phyloP scores from a whole-genome alignment of 2,329 filamentous ascomycete species.

The Tolypocladium cylindrosporum region DNA sequence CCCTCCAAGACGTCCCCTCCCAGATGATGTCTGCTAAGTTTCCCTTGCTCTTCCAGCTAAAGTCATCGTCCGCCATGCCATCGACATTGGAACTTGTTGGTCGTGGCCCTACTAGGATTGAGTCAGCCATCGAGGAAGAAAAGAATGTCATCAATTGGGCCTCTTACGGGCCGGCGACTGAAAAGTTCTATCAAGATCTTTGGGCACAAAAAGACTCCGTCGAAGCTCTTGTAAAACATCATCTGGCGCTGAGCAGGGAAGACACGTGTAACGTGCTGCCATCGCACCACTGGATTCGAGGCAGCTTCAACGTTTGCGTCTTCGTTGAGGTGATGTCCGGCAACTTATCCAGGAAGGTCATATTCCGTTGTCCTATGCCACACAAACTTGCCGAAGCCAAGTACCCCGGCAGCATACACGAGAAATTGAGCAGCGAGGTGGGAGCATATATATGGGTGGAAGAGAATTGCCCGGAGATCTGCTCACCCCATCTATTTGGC shows the following conservation, averaged over 20 bases:
- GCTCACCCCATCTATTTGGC: slow-evolving; percentile 13
- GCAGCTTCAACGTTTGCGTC: slow-evolving; percentile 25
- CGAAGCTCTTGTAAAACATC: slow-evolving; percentile 10
- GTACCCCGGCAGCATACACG: slow-evolving; percentile 28
- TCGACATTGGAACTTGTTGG: background rate
- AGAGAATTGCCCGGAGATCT: slow-evolving; percentile 13
- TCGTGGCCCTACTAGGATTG: background rate
- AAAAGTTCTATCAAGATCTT: background rate
- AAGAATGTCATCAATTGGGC: background rate
- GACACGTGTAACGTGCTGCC: slow-evolving; percentile 13
- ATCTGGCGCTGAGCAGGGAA: slow-evolving; percentile 12
- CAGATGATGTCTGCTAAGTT: too few species aligned
- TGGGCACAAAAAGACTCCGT: slow-evolving; percentile 8
- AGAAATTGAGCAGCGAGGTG: slow-evolving; percentile 27
- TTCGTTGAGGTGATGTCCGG: slow-evolving; percentile 15
- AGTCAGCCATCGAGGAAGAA: background rate
- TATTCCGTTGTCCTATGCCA: slow-evolving; percentile 20
- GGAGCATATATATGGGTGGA: slow-evolving; percentile 16
- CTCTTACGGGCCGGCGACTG: background rate
- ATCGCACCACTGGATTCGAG: slow-evolving; percentile 17
- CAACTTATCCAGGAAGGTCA: slow-evolving; percentile 12
- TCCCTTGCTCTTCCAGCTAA: too few species aligned
- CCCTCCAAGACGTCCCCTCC: too few species aligned
- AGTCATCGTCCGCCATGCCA: background rate
- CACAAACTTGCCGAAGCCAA: slow-evolving; percentile 25